Base-by-base conservation (phyloP, 257 asterid genomes). In the Solanum etuberosum region DNA sequence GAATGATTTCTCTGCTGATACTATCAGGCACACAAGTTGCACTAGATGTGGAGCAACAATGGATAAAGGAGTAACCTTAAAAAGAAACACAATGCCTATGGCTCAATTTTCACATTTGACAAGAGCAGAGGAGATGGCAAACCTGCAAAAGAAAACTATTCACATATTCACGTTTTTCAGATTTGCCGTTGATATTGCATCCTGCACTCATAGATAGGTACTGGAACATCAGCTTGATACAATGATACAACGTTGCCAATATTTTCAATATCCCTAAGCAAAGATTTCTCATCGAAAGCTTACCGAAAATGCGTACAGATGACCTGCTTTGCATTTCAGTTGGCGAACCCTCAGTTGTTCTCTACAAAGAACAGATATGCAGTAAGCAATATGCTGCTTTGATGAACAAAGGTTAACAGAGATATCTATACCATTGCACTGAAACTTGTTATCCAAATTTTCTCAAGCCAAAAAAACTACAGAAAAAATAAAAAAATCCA, bases 71-170 rank as follows among this genome's bases (percentile, higher is more conserved):
- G 27, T 46, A 80, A 20, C 59, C 43, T 10, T 18, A 3, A 29
- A 48, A 20, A 31, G 18, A 18, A 59, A 81, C 38, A 80, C 15
- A 76, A 2, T 27, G 21, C 84, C 63, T 78, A 46, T 16, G 51
- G 67, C 84, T 80, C 84, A 46, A 78, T 5, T 78, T 48, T 81
- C 63, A 46, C 70, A 85, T 76, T 83, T 61, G 18, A 31, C 14
- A 65, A 84, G 80, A 72, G 87, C 31, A 80, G 35, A 35, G 88
- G 72, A 88, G 89, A 86, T 61, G 85, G 77, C 90, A 88, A 68
- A 95, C 99, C 99, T 92, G 95, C 88, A 91, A 40, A 63, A 34
- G 42, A 88, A 93, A 94, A 86, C 86, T 88, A 86, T 87, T 91
- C 9, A 88, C 87, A 90, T 89, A 90, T 89, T 89, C 92, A 76